phyloP scores from a whole-genome alignment of 371 early-diverging fungal genomes.

The Mucor sp. region DNA sequence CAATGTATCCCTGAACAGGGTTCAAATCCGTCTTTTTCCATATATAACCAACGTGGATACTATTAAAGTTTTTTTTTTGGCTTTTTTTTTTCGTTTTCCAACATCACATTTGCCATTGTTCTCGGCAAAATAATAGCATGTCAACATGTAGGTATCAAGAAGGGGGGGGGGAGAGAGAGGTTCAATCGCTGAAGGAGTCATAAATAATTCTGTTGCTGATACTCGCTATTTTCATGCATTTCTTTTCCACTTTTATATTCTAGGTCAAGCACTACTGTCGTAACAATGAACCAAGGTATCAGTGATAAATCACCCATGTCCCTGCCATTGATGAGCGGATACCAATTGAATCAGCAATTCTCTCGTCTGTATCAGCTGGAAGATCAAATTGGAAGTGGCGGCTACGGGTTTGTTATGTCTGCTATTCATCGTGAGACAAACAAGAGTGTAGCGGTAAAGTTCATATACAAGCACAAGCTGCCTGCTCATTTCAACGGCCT shows the following conservation, averaged over 20 bases:
- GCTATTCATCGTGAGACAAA: constrained; percentile 43
- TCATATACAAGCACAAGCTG: constrained; percentile 61
- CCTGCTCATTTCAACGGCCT: constrained; percentile 26
- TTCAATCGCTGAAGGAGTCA: neutral
- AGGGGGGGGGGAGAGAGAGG: neutral
- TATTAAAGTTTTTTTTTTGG: neutral
- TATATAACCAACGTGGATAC: neutral
- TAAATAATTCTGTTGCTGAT: neutral
- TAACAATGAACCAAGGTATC: neutral
- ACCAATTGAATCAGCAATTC: neutral
- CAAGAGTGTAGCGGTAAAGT: constrained; percentile 70
- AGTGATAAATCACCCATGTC: neutral
- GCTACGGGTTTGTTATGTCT: constrained; percentile 69
- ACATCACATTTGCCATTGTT: neutral
- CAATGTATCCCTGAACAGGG: neutral
- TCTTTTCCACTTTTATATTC: neutral
- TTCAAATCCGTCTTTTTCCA: neutral
- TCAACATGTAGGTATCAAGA: neutral
- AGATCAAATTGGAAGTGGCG: constrained; percentile 68
- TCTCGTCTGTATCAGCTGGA: neutral
- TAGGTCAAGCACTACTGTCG: neutral
- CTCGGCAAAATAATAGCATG: constrained; percentile 1
- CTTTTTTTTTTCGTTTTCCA: neutral
- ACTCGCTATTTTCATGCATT: neutral
- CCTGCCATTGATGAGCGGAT: neutral